Evolutionary conservation across 371 early-diverging fungal species (phyloP).

Genomic region (Saksenaea oblongispora): DNA sequence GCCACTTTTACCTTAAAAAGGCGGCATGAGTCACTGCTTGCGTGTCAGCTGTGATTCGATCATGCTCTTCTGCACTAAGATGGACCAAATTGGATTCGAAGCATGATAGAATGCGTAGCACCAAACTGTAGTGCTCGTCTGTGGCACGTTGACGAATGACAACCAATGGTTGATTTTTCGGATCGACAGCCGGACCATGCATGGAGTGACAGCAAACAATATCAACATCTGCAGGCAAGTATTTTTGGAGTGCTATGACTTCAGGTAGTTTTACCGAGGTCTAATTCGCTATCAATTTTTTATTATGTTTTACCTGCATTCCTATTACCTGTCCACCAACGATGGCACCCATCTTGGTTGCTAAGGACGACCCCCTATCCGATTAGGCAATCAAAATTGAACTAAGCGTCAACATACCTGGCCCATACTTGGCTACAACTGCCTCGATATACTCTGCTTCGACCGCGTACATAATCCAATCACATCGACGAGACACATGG

Average conservation of each 20-base stretch:
- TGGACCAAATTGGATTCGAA: conserved; percentile 82
- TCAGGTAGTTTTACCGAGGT: conserved; percentile 96
- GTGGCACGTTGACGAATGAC: conserved; percentile 78
- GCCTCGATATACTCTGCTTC: conserved; percentile 85
- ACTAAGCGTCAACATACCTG: conserved; percentile 72
- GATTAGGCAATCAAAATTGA: neutral
- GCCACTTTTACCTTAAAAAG: conserved; percentile 67
- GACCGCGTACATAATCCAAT: conserved; percentile 93
- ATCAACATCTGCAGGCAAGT: conserved; percentile 86
- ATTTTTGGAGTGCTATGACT: conserved; percentile 82
- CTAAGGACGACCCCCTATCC: conserved; percentile 30
- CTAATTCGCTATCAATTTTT: conserved; percentile 24
- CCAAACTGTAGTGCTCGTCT: conserved; percentile 61
- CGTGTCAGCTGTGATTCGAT: conserved; percentile 95
- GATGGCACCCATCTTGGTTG: conserved; percentile 87
- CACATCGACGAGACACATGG: conserved; percentile 80
- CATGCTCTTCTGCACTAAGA: conserved; percentile 84
- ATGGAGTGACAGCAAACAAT: conserved; percentile 95
- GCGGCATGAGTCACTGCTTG: conserved; percentile 97
- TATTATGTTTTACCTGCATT: neutral
- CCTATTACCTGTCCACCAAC: conserved; percentile 74
- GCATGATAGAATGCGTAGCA: conserved; percentile 65
- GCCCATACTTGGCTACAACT: conserved; percentile 85
- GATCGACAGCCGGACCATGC: conserved; percentile 91
- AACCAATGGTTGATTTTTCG: conserved; percentile 85